Evolutionary conservation across 257 asterid species (phyloP).

Genomic region (Solanum sejunctum): DNA sequence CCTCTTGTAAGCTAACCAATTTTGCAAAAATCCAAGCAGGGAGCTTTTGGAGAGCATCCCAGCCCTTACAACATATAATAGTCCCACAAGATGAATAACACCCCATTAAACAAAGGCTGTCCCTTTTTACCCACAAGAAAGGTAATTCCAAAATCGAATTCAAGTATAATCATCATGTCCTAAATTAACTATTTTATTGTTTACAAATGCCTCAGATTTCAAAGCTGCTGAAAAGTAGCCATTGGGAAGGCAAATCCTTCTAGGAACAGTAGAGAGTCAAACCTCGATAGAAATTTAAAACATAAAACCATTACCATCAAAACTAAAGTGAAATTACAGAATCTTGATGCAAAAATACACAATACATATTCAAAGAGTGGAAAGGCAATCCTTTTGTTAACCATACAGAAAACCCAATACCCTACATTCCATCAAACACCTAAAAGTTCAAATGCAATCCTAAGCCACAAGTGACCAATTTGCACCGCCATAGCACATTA

Average conservation of each 20-base stretch:
- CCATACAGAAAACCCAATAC: neutral
- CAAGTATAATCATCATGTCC: neutral
- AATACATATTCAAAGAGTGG: neutral
- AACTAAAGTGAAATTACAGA: neutral
- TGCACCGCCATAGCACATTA: neutral
- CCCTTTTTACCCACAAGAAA: neutral
- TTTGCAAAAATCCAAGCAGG: neutral
- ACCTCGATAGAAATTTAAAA: neutral
- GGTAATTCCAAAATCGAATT: neutral
- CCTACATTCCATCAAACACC: neutral
- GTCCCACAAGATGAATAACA: neutral
- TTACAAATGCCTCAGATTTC: neutral
- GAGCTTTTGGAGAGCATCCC: neutral
- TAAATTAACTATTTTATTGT: neutral
- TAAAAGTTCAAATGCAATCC: neutral
- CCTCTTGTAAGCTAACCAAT: neutral
- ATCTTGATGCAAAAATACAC: neutral
- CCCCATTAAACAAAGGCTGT: neutral
- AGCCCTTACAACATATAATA: neutral
- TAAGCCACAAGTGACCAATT: neutral
- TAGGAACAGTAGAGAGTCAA: neutral
- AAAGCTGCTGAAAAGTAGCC: neutral
- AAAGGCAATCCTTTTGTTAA: neutral
- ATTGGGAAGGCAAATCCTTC: neutral
- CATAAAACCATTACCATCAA: neutral